Evolutionary conservation across 352 stramenopile species (phyloP).

Genomic region (Phytopythium delawarense): DNA sequence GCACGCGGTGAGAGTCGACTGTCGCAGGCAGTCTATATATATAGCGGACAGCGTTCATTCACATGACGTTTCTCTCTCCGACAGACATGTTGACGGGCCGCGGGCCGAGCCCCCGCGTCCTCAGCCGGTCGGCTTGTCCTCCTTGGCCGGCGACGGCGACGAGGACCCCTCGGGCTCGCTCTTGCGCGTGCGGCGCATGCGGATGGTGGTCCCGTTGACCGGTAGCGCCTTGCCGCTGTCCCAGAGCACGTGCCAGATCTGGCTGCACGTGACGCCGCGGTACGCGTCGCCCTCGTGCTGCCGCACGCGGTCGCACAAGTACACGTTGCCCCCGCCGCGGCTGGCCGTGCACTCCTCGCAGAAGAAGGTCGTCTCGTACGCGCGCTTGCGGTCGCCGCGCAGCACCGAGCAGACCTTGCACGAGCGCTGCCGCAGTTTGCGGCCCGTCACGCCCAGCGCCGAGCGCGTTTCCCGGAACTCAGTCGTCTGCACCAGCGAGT

Average conservation of each 20-base stretch:
- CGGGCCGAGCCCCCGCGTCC: too few relatives aligned
- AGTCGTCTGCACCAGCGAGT: constrained; percentile 20
- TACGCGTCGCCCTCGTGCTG: constrained; percentile 17
- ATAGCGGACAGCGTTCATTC: not conserved
- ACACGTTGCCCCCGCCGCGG: constrained; percentile 21
- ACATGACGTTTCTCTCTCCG: not conserved
- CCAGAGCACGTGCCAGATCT: constrained; percentile 34
- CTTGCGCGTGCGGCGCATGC: constrained; percentile 5
- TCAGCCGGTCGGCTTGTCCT: constrained; percentile 1
- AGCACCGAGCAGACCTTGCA: constrained; percentile 35
- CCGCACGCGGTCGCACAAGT: constrained; percentile 23
- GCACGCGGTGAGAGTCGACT: not conserved
- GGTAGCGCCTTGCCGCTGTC: constrained; percentile 14
- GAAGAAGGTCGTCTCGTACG: constrained; percentile 22
- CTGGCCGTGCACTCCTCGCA: constrained; percentile 21
- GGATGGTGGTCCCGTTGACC: constrained; percentile 3
- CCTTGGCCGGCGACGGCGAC: not conserved
- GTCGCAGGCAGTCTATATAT: not conserved
- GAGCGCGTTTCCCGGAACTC: constrained; percentile 22
- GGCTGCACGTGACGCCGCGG: constrained; percentile 21
- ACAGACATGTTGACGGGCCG: not conserved
- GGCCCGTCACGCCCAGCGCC: constrained; percentile 10
- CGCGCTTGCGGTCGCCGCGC: constrained; percentile 17
- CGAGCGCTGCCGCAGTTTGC: constrained; percentile 23
- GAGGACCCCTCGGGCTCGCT: not conserved